Conservation (phyloP, 257 asterid genomes). For the Gentiana dahurica region DNA sequence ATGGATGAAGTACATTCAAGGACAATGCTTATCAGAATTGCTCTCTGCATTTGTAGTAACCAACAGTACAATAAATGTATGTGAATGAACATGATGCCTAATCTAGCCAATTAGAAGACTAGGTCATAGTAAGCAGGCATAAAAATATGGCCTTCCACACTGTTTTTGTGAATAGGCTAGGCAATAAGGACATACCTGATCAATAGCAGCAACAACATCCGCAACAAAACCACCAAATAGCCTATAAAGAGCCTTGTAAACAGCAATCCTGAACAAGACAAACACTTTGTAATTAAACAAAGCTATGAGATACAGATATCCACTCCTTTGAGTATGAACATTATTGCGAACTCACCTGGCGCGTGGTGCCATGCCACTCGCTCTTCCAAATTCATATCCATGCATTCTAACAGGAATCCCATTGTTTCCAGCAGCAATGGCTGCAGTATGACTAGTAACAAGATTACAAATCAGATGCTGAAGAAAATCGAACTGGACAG, state of each 20-base stretch:
- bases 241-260: slow-evolving; percentile 96
- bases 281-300: slow-evolving; percentile 8
- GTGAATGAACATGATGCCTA: background rate
- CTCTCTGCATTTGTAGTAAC: too few relatives aligned
- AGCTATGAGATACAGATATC: background rate
- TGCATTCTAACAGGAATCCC: slow-evolving; percentile 92
- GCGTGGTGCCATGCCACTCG: slow-evolving; percentile 99
- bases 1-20: too few relatives aligned
- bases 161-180: too few relatives aligned
- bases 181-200: slow-evolving; percentile 49
- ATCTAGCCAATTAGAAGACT: background rate
- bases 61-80: too few relatives aligned
- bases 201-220: slow-evolving; percentile 98
- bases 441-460: slow-evolving; percentile 78
- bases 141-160: too few relatives aligned
- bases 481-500: background rate
- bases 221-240: slow-evolving; percentile 93
- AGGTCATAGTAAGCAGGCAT: too few relatives aligned
- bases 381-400: slow-evolving; percentile 93
- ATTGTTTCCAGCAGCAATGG: slow-evolving; percentile 98
- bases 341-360: slow-evolving; percentile 49
- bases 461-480: background rate
- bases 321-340: background rate
- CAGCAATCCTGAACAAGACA: slow-evolving; percentile 72
- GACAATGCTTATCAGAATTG: too few relatives aligned